phyloP scores from a whole-genome alignment of 371 early-diverging fungal species.

The Parasitella parasitica region DNA sequence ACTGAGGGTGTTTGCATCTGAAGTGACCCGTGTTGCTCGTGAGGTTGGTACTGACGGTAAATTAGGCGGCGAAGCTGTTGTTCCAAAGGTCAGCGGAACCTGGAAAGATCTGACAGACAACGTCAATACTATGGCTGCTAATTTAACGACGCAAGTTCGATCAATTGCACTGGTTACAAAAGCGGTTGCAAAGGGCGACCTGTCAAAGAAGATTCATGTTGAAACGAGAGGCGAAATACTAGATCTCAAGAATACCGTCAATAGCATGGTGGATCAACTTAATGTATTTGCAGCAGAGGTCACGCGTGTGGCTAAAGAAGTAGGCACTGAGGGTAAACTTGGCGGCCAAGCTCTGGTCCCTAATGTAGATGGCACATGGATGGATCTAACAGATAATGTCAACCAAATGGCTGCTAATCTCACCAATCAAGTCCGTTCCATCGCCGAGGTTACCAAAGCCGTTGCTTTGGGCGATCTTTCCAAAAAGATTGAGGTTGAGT shows the following conservation, averaged over 20 bases:
- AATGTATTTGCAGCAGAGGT: conserved; percentile 41
- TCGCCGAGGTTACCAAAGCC: conserved; percentile 56
- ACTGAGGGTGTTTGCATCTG: conserved; percentile 45
- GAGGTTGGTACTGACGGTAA: conserved; percentile 61
- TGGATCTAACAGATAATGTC: conserved; percentile 59
- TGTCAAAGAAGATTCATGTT: conserved; percentile 38
- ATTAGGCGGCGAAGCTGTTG: conserved; percentile 39
- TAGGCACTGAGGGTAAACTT: conserved; percentile 57
- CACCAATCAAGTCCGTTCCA: conserved; percentile 54
- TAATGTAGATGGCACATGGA: conserved; percentile 61
- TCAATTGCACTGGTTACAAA: conserved; percentile 59
- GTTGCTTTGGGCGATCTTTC: conserved; percentile 54
- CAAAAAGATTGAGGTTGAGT: conserved; percentile 32
- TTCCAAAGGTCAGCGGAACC: conserved; percentile 58
- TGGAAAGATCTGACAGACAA: conserved; percentile 70
- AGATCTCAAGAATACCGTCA: conserved; percentile 35
- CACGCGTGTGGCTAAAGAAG: conserved; percentile 50
- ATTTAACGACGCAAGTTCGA: conserved; percentile 64
- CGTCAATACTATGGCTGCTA: conserved; percentile 63
- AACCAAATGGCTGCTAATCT: conserved; percentile 60
- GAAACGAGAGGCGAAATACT: conserved; percentile 36
- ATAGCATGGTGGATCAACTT: conserved; percentile 52
- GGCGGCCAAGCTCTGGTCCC: conserved; percentile 47
- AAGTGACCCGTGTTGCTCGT: conserved; percentile 48
- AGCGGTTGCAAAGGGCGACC: conserved; percentile 54